phyloP scores from a whole-genome alignment of 768 basidiomycete genomes.

The Russula griseocarnosa region DNA sequence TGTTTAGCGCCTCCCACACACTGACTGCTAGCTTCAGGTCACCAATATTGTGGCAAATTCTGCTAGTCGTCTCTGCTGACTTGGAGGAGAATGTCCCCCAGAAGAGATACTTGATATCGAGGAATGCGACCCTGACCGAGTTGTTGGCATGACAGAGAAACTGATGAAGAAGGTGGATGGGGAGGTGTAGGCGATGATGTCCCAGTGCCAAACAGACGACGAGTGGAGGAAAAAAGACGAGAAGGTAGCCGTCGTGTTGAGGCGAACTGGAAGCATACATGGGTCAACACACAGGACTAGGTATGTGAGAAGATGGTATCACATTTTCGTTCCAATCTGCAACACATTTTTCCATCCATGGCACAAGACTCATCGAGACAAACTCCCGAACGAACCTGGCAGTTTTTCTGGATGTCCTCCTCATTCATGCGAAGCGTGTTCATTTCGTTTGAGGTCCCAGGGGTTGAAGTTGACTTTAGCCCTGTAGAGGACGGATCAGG shows the following conservation, averaged over 20 bases:
- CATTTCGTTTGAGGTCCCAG: conserved; percentile 27
- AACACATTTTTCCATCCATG: conserved; percentile 96
- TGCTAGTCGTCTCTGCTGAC: conserved; percentile 82
- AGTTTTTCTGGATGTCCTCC: conserved; percentile 65
- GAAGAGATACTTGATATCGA: conserved; percentile 32
- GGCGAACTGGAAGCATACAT: conserved; percentile 47
- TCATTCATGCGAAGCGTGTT: conserved; percentile 53
- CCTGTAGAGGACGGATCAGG: conserved; percentile 25
- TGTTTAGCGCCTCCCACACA: conserved; percentile 84
- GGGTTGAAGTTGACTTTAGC: conserved; percentile 31
- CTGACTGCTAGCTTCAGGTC: conserved; percentile 80
- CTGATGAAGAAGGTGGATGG: conserved; percentile 39
- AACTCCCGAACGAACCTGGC: conserved; percentile 84
- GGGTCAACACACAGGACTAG: neutral
- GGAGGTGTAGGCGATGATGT: conserved; percentile 41
- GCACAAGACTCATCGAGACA: conserved; percentile 81
- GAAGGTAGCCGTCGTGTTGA: conserved; percentile 77
- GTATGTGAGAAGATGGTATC: conserved; percentile 27
- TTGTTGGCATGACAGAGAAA: conserved; percentile 34
- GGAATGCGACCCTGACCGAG: conserved; percentile 36
- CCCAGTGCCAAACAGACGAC: conserved; percentile 69
- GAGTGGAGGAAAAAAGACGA: conserved; percentile 81
- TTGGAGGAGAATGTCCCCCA: conserved; percentile 37
- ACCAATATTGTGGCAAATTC: conserved; percentile 90
- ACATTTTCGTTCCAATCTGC: conserved; percentile 91